Conservation (phyloP, 495 filamentous ascomycete genomes). For the Lophium mytilinum region DNA sequence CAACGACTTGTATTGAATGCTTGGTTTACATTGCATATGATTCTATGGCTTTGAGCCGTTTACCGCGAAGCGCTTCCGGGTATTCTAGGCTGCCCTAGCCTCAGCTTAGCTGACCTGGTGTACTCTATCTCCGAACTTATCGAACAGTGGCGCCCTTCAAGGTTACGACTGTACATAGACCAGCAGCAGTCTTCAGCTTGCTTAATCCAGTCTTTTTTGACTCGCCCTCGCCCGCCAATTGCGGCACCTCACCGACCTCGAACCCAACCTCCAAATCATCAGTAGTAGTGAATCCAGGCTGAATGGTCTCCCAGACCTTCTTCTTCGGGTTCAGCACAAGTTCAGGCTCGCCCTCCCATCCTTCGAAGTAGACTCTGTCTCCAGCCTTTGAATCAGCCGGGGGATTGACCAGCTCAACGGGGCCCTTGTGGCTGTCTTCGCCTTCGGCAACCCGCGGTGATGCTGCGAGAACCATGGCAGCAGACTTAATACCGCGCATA, state of each 20-base stretch:
- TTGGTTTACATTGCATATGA: neutral
- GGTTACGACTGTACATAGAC: slow-evolving; percentile 32
- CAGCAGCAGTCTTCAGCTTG: slow-evolving; percentile 34
- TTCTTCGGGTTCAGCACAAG: slow-evolving; percentile 94
- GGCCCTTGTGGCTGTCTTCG: slow-evolving; percentile 77
- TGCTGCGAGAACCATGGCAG: slow-evolving; percentile 92
- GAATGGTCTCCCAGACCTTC: slow-evolving; percentile 94
- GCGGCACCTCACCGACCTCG: slow-evolving; percentile 54
- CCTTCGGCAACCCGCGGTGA: slow-evolving; percentile 72
- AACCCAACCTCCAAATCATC: slow-evolving; percentile 69
- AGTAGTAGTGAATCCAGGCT: slow-evolving; percentile 89
- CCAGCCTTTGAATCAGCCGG: slow-evolving; percentile 72
- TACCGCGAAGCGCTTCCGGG: neutral
- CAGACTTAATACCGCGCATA: slow-evolving; percentile 94
- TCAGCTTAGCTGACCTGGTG: neutral
- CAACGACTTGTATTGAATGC: neutral
- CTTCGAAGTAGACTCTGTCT: slow-evolving; percentile 85
- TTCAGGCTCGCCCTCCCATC: slow-evolving; percentile 89
- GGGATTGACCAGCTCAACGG: slow-evolving; percentile 85
- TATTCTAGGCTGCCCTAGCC: neutral
- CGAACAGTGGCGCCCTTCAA: slow-evolving; percentile 30
- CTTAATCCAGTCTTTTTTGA: slow-evolving; percentile 29
- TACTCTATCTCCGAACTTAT: neutral
- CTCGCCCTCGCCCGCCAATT: slow-evolving; percentile 51
- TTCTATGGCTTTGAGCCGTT: neutral